Evolutionary conservation across 108 stramenopile genomes (phyloP).

Genomic region (Hondaea fermentalgiana): DNA sequence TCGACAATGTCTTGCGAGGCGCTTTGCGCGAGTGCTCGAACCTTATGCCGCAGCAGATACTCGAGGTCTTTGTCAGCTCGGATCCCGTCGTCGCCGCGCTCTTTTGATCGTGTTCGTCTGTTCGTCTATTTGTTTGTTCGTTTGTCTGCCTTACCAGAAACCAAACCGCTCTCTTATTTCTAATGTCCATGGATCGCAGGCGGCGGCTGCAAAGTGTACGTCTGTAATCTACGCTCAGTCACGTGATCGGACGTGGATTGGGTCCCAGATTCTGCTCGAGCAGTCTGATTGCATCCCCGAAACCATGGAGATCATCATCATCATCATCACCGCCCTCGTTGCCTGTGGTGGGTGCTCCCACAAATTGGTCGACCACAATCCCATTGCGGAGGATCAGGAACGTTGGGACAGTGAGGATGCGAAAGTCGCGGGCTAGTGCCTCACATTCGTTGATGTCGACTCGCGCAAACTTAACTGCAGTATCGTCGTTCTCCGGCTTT

Average conservation of each 20-base stretch:
- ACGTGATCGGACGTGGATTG: too few relatives aligned
- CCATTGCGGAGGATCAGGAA: neutral
- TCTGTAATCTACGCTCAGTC: too few relatives aligned
- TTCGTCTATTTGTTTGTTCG: too few relatives aligned
- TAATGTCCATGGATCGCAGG: too few relatives aligned
- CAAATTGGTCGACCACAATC: neutral
- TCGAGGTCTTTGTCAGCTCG: neutral
- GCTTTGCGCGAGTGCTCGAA: neutral
- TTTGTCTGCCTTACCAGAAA: too few relatives aligned
- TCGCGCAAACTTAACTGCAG: neutral
- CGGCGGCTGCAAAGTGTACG: too few relatives aligned
- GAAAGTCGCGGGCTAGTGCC: neutral
- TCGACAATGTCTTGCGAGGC: neutral
- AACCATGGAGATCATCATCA: neutral
- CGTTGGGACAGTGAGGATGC: neutral
- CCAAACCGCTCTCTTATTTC: too few relatives aligned
- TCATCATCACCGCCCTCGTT: neutral
- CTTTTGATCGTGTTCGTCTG: neutral
- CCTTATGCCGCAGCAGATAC: neutral
- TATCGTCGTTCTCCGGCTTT: neutral
- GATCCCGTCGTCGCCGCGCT: neutral
- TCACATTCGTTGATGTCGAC: neutral
- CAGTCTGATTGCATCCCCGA: too few relatives aligned
- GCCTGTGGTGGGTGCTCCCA: neutral
- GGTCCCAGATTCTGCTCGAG: too few relatives aligned